These are phyloP conservation scores for Acacia acuminata DNA, from an alignment of 306 rosid genomes.

Conservation along the genomic window DNA sequence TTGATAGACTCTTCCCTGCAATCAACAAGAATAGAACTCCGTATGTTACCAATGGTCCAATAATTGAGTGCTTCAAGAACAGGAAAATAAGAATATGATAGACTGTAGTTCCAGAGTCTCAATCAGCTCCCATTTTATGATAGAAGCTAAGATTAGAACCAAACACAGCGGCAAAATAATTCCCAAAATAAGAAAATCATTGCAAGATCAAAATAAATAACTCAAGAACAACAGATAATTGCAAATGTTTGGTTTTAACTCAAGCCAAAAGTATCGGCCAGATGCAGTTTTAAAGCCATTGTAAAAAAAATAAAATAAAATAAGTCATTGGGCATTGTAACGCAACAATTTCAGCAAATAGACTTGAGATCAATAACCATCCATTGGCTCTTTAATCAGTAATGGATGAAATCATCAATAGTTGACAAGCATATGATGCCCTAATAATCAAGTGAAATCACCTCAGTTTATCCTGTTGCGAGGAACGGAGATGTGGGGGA, in stretches of 20 bases:
- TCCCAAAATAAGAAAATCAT: constrained; percentile 4
- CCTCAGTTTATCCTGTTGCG: not conserved
- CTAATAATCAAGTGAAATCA: not conserved
- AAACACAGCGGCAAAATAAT: constrained; percentile 1
- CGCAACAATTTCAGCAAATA: not conserved
- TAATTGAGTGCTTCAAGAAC: constrained; percentile 6
- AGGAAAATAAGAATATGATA: not conserved
- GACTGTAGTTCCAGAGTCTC: not conserved
- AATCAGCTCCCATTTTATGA: not conserved
- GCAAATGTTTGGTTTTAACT: not conserved
- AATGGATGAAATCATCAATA: constrained; percentile 8
- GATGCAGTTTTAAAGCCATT: constrained; percentile 4
- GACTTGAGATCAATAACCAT: constrained; percentile 7
- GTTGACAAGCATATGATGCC: constrained; percentile 9
- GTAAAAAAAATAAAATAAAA: no score
- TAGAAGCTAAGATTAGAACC: not conserved
- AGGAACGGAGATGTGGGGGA: constrained; percentile 10
- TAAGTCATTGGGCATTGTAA: not conserved
- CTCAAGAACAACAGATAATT: not conserved
- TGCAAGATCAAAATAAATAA: constrained; percentile 9
- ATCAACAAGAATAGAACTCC: constrained; percentile 18
- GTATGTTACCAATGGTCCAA: not conserved
- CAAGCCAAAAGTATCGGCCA: not conserved
- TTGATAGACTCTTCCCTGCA: constrained; percentile 61
- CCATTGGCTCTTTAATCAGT: constrained; percentile 3